Evolutionary conservation across 768 basidiomycete species (phyloP).

Genomic region (Leccinum ochraceum): DNA sequence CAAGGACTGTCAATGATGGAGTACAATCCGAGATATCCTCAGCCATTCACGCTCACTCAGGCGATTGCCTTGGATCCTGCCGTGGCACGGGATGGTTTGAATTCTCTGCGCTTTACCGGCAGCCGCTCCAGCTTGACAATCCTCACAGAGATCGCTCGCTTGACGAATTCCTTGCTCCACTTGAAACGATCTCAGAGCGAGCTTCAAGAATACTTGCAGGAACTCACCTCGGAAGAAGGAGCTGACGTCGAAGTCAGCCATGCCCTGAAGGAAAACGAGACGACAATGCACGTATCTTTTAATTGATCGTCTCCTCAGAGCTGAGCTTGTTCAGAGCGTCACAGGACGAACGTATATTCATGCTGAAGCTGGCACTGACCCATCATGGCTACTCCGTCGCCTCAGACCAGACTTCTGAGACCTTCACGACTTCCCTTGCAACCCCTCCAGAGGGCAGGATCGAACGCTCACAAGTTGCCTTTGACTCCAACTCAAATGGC

Average conservation of each 20-base stretch:
- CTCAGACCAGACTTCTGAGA: constrained; percentile 14
- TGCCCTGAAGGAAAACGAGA: constrained; percentile 70
- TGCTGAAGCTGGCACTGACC: constrained; percentile 63
- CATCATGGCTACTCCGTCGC: constrained; percentile 58
- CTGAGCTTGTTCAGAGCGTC: constrained; percentile 54
- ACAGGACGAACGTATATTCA: constrained; percentile 73
- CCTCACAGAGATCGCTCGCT: constrained; percentile 66
- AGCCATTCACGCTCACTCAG: constrained; percentile 73
- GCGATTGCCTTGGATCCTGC: constrained; percentile 64
- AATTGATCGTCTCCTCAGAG: constrained; percentile 5
- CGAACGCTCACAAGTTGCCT: constrained; percentile 4
- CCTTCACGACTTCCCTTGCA: neutral
- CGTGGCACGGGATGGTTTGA: constrained; percentile 69
- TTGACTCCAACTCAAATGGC: constrained; percentile 16
- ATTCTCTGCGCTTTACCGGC: neutral
- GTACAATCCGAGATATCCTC: constrained; percentile 63
- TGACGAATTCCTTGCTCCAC: constrained; percentile 69
- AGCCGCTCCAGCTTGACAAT: constrained; percentile 4
- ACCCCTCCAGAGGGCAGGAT: neutral
- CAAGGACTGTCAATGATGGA: constrained; percentile 46
- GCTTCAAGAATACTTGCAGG: constrained; percentile 48
- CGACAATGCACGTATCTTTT: constrained; percentile 57
- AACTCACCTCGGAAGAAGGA: constrained; percentile 31
- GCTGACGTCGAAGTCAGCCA: constrained; percentile 58
- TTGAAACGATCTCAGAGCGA: constrained; percentile 62